Base-by-base conservation (phyloP, 2,329 filamentous ascomycete genomes). In the Colletotrichum echinochloae region DNA sequence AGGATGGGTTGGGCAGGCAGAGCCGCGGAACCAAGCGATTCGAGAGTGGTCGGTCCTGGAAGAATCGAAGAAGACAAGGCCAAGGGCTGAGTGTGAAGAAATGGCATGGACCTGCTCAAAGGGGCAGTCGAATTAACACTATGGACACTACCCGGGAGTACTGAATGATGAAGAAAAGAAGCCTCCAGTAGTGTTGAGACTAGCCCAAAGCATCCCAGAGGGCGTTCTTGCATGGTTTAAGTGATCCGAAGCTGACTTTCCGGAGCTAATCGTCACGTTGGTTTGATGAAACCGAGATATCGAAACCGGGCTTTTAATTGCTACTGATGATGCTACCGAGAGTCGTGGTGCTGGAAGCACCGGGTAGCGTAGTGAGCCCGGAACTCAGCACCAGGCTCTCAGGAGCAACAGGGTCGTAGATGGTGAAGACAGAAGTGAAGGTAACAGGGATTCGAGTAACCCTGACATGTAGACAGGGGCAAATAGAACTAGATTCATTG, bases 351-450 rank as follows among this genome's bases (percentile, higher is more conserved):
- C 30, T 5, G 30, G 62, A 41, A 16, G 49, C 9, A 9, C 7
- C 23, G 23, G 52, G 8, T 7, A 51, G 12, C 12, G 55, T 37
- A 12, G 14, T 18, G 8, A 30, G 41, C 12, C 8, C 18, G 26
- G 52, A 41, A 16, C 59, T 44, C 5, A 26, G 18, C 8, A 52
- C 16, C 2, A 26, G n/a, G 33, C 23, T 16, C 0, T 14, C 28
- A 3, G 49, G 54, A n/a, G n/a, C 49, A 39, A 23, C 23, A 11
- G 56, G 18, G 6, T 56, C 56, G 28, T 57, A 62, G 41, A 70
- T 20, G 1, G 63, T 70, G 18, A 61, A 61, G 44, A 70, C n/a
- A 4, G 63, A 51, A 0, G 56, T 70, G 51, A 28, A 70, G 7
- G 54, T 37, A 7, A 35, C 6, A 7, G 67, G 56, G 11, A 70